Base-by-base conservation (phyloP, 2,329 filamentous ascomycete species). In the Aspergillus fumigatiaffinis region DNA sequence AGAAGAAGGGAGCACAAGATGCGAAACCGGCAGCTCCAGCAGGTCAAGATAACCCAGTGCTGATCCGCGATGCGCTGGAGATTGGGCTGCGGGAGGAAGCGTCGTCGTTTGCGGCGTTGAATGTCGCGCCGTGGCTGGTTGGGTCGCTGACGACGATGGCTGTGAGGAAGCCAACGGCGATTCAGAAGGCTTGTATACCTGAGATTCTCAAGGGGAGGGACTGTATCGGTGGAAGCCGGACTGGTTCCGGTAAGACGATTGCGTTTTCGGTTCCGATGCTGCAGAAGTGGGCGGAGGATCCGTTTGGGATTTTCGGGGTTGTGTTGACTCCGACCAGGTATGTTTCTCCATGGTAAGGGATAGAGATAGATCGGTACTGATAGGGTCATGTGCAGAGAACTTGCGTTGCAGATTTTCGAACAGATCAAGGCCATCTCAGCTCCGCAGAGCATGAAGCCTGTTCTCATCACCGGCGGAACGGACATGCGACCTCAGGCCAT, bases 221-320 rank as follows among this genome's bases (percentile, higher is more conserved):
- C 76, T 97, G 92, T 71, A 97, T 99, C 66, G 94, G 94, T 70
- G 92, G 92, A 41, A 96, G 91, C 70, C 84, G 92, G 61, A 99
- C 94, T 0, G 94, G 94, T 80, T 97, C 93, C 12, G 94, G 94
- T 76, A 99, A 99, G 79, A 99, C 94, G 3, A 87, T 97, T 47
- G 92, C 94, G 1, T 99, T 99, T 74, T 90, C 93, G 1, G 91
- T 92, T 9, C 94, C 94, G 0, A 96, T 99, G 59, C 79, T 99
- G 61, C 93, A 97, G 72, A 89, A 88, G 74, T 97, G 92, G 92
- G 87, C 93, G 2, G 84, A 92, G 69, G 92, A 99, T 77, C 94
- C 94, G 0, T 88, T 88, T 58, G 94, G 91, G 47, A 93, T 97
- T 66, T 99, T 91, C 73, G 93, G 86, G 1, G 79, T 99, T 5